These are phyloP conservation scores for Lichtheimia hyalospora DNA, from an alignment of 371 early-diverging fungal species.

Conservation along the genomic window DNA sequence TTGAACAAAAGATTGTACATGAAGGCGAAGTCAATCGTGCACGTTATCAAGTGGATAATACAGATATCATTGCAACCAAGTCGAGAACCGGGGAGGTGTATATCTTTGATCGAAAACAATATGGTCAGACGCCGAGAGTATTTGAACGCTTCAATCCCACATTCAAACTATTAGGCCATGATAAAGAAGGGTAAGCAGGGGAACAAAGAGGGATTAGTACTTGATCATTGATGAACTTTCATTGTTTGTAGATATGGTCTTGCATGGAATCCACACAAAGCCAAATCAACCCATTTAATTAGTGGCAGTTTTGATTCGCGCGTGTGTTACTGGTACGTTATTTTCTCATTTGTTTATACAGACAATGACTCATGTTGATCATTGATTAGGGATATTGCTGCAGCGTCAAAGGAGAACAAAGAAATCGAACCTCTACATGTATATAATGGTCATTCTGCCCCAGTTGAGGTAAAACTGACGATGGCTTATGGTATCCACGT, in stretches of 20 bases:
- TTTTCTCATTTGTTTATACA: background rate
- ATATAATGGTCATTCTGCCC: conserved; percentile 84
- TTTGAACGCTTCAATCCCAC: conserved; percentile 85
- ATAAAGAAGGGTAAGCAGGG: conserved; percentile 85
- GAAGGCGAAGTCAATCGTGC: conserved; percentile 97
- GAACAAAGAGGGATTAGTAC: background rate
- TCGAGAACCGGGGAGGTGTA: conserved; percentile 94
- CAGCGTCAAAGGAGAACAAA: conserved; percentile 62
- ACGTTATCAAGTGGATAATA: conserved; percentile 94
- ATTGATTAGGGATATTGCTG: conserved; percentile 42
- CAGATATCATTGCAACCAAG: conserved; percentile 96
- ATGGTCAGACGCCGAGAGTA: conserved; percentile 75
- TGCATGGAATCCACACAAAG: conserved; percentile 70
- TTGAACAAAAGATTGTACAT: conserved; percentile 92
- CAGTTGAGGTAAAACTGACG: conserved; percentile 74
- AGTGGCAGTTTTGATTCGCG: conserved; percentile 88
- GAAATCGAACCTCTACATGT: conserved; percentile 73
- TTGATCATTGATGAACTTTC: background rate
- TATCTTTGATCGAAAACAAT: conserved; percentile 98
- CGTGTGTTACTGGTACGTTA: conserved; percentile 75
- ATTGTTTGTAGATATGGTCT: conserved; percentile 58
- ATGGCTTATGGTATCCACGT: no score
- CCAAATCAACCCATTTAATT: conserved; percentile 66
- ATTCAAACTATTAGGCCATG: conserved; percentile 87
- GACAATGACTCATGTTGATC: background rate